These are phyloP conservation scores for Curvularia eragrostidis DNA, from an alignment of 2,329 filamentous ascomycete species.

Conservation along the genomic window DNA sequence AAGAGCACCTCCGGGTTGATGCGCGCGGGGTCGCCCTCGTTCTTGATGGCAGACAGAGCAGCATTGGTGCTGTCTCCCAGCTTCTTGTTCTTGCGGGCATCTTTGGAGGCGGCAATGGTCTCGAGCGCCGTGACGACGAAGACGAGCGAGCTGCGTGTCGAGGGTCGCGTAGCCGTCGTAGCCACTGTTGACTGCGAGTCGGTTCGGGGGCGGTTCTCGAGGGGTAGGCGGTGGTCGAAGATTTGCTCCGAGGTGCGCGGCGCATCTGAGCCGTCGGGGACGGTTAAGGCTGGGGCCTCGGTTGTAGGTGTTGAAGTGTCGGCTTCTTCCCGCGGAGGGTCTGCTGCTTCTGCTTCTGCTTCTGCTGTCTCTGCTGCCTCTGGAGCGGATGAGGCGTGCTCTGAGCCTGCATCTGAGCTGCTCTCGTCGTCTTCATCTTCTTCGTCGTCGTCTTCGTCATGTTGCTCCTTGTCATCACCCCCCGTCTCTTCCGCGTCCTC, in stretches of 20 bases:
- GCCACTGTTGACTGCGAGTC: slow-evolving; percentile 65
- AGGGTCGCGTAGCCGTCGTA: slow-evolving; percentile 60
- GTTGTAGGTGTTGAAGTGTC: slow-evolving; percentile 31
- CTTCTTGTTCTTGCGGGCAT: slow-evolving; percentile 85
- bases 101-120: slow-evolving; percentile 88
- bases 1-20: slow-evolving; percentile 94
- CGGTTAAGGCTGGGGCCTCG: slow-evolving; percentile 32
- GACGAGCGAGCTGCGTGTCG: slow-evolving; percentile 88
- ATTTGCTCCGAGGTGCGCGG: slow-evolving; percentile 45
- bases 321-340: slow-evolving; percentile 23
- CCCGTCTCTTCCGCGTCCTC: slow-evolving; percentile 17
- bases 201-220: slow-evolving; percentile 57
- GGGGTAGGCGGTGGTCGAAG: slow-evolving; percentile 43
- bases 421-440: slow-evolving; percentile 16
- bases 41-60: slow-evolving; percentile 85
- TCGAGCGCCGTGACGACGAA: slow-evolving; percentile 95
- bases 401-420: slow-evolving; percentile 25
- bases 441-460: slow-evolving; percentile 15
- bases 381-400: slow-evolving; percentile 25
- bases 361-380: slow-evolving; percentile 7
- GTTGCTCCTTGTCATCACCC: not conserved
- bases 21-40: slow-evolving; percentile 74
- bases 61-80: slow-evolving; percentile 81
- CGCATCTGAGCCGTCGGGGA: slow-evolving; percentile 37
- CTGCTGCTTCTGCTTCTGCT: slow-evolving; percentile 14